These are phyloP conservation scores for Abortiporus biennis DNA, from an alignment of 1,284 basidiomycete genomes.

Conservation along the genomic window DNA sequence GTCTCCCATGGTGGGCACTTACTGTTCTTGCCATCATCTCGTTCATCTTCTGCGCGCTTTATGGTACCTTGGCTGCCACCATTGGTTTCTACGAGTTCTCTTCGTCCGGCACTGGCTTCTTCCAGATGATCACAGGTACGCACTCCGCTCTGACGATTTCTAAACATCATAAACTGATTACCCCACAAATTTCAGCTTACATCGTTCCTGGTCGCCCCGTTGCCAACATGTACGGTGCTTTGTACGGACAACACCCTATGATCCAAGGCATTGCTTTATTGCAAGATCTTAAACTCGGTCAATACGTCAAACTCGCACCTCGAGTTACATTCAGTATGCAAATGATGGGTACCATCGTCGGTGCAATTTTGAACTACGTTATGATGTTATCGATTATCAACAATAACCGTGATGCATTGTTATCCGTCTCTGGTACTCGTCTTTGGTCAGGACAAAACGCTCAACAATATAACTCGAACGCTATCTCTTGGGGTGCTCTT, in stretches of 20 bases:
- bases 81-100: constrained; percentile 33
- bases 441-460: constrained; percentile 51
- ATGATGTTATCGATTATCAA: constrained; percentile 46
- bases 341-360: constrained; percentile 41
- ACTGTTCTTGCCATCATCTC: constrained; percentile 43
- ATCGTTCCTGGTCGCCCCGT: constrained; percentile 38
- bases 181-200: constrained; percentile 31
- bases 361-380: constrained; percentile 31
- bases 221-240: constrained; percentile 47
- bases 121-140: constrained; percentile 23
- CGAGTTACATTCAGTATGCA: constrained; percentile 56
- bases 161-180: constrained; percentile 7
- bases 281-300: constrained; percentile 42
- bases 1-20: constrained; percentile 45
- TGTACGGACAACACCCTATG: constrained; percentile 36
- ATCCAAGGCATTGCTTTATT: constrained; percentile 39
- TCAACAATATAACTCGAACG: constrained; percentile 40
- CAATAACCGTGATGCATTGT: constrained; percentile 30
- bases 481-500: constrained; percentile 56
- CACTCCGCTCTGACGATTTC: neutral
- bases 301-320: constrained; percentile 59
- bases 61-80: constrained; percentile 43
- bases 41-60: constrained; percentile 43
- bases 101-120: constrained; percentile 22
- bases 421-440: constrained; percentile 26